These are phyloP conservation scores for Lipomyces yamadae DNA, from an alignment of 805 yeast species.

Conservation along the genomic window DNA sequence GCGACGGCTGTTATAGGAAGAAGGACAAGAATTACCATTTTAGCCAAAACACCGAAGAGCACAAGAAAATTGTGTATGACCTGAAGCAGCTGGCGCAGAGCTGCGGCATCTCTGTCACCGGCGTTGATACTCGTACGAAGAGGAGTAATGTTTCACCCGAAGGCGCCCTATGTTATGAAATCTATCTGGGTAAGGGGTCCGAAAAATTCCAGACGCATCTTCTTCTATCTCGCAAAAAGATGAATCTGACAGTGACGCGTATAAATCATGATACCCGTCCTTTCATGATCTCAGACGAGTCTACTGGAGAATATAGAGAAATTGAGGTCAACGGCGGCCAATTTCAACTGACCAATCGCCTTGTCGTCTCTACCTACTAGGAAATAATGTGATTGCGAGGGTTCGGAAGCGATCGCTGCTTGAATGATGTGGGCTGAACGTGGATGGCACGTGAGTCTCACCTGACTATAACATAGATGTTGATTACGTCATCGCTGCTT, in stretches of 20 bases:
- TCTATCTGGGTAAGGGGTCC: not conserved
- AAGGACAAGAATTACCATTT: not conserved
- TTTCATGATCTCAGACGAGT: not conserved
- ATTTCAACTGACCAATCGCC: not conserved
- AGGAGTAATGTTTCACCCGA: not conserved
- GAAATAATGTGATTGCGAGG: too few species aligned
- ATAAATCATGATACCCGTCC: not conserved
- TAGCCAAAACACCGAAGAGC: not conserved
- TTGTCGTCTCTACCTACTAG: too few species aligned
- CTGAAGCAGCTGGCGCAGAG: not conserved
- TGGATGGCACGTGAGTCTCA: too few species aligned
- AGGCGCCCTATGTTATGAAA: not conserved
- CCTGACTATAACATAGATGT: too few species aligned
- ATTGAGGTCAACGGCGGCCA: constrained; percentile 47
- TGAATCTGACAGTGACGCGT: not conserved
- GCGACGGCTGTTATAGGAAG: not conserved
- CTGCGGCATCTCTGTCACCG: constrained; percentile 1
- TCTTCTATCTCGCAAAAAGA: not conserved
- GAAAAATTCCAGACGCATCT: not conserved
- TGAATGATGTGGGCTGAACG: too few species aligned
- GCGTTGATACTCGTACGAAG: not conserved
- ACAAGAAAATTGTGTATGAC: not conserved
- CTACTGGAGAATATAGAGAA: not conserved
- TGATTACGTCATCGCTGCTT: too few species aligned
- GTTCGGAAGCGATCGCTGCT: too few species aligned